Evolutionary conservation across 2,329 filamentous ascomycete species (phyloP).

Genomic region (Cercospora sesami): DNA sequence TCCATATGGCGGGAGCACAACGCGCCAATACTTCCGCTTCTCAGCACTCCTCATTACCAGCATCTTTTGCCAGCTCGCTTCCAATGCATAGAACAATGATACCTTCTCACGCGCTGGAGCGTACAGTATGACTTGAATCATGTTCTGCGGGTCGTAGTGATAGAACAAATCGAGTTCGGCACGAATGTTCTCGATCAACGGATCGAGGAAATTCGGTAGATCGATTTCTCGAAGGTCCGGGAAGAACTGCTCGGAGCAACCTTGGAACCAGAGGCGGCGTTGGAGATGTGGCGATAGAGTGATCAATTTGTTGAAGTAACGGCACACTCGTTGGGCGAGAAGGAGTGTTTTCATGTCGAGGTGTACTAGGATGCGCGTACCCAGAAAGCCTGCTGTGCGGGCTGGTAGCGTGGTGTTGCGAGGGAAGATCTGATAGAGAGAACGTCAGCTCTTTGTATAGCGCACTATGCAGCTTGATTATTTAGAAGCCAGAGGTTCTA

Average conservation of each 20-base stretch:
- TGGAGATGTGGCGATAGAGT: neutral
- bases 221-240: neutral
- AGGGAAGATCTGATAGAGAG: slow-evolving; percentile 6
- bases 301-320: neutral
- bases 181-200: neutral
- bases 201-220: neutral
- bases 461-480: neutral
- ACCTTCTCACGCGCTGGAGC: neutral
- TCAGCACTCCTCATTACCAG: slow-evolving; percentile 7
- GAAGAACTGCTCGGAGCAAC: neutral
- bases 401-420: neutral
- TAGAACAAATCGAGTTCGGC: slow-evolving; percentile 8
- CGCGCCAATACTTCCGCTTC: neutral
- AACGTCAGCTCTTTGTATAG: slow-evolving; percentile 12
- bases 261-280: slow-evolving; percentile 10
- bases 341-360: slow-evolving; percentile 9
- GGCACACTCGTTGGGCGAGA: slow-evolving; percentile 1
- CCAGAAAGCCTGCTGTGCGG: neutral
- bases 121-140: neutral
- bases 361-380: neutral
- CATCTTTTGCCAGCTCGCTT: slow-evolving; percentile 11
- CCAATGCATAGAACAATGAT: neutral
- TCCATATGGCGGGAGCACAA: neutral
- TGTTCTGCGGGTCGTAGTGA: neutral
- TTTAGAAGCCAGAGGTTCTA: neutral